A percentile compares a stretch with the other conserved stretches of the same genome.
phyloP scores from a whole-genome alignment of 163 green algal genomes.

The Scenedesmus sp. region DNA sequence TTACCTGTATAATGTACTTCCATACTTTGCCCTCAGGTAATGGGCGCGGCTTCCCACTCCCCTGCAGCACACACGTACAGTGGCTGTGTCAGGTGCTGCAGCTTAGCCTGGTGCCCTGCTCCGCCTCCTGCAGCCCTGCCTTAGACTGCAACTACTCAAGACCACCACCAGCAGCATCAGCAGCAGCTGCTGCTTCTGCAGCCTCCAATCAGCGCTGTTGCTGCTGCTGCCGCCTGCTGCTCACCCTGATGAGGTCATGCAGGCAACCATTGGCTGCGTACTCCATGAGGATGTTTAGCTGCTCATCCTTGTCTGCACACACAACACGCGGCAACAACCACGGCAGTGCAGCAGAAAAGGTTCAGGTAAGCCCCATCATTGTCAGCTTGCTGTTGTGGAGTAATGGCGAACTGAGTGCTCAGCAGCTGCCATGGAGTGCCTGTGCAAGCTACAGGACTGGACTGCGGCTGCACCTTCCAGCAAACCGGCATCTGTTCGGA shows the following conservation, averaged over 20 bases:
- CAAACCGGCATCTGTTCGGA: too few species aligned
- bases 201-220: not conserved
- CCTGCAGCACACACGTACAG: conserved; percentile 15
- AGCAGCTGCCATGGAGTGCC: too few species aligned
- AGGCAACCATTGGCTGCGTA: conserved; percentile 70
- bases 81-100: not conserved
- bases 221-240: not conserved
- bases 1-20: conserved; percentile 70
- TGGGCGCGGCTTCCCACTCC: conserved; percentile 40
- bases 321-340: not conserved
- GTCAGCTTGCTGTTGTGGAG: not conserved
- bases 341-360: not conserved
- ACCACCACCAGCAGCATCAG: not conserved
- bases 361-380: not conserved
- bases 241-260: conserved; percentile 27
- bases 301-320: conserved; percentile 61
- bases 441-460: too few species aligned
- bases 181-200: not conserved
- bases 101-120: not conserved
- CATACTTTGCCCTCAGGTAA: conserved; percentile 70
- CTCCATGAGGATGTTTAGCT: conserved; percentile 82
- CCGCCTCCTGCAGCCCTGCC: not conserved
- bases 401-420: too few species aligned
- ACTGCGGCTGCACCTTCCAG: too few species aligned
- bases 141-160: not conserved